Base-by-base conservation (phyloP, 257 asterid species). In the Solanum neorickii region DNA sequence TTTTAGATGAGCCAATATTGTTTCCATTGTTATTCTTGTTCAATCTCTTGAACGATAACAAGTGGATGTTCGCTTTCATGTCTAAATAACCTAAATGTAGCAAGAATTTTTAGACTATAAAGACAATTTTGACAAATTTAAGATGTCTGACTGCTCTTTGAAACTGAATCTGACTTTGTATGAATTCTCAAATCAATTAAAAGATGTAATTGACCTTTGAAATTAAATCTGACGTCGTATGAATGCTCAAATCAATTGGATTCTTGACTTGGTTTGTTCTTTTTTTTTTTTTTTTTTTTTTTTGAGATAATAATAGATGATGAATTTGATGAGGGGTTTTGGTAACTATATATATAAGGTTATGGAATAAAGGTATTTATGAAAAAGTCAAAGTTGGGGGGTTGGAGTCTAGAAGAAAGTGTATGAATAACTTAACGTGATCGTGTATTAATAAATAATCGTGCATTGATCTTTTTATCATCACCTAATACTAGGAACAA, bases 51-150 rank as follows among this genome's bases (percentile, higher is more conserved):
- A 93, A 94, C 83, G 92, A 88, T 82, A 88, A 88, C 44, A 91
- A 88, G 41, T 92, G 87, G 73, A 83, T 88, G 12, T 92, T 88
- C 87, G 88, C 93, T 91, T 92, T 94, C 92, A 90, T 89, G 95
- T 92, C 90, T 68, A 13, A 35, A 39, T 46, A 56, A 35, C 15
- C 21, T 23, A 27, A 35, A 20, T 10, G 12, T 6, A 29, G 0
- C 23, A 31, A 72, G 27, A 72, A 72, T 18, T 72, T 18, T 72
- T 15, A 18, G 25, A 72, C 13, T 72, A 4, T 72, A 5, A 18
- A 1, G 25, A 33, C 0, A 16, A 31, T 31, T 68, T 18, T 9
- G 9, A 16, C 46, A 18, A 29, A 14, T 29, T 69, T 29, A 3
- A 69, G 18, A 29, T 3, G 33, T 12, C 2, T 72, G 2, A 72